Base-by-base conservation (phyloP, 208 protist species). In the Trypanosomatidae sp. region DNA sequence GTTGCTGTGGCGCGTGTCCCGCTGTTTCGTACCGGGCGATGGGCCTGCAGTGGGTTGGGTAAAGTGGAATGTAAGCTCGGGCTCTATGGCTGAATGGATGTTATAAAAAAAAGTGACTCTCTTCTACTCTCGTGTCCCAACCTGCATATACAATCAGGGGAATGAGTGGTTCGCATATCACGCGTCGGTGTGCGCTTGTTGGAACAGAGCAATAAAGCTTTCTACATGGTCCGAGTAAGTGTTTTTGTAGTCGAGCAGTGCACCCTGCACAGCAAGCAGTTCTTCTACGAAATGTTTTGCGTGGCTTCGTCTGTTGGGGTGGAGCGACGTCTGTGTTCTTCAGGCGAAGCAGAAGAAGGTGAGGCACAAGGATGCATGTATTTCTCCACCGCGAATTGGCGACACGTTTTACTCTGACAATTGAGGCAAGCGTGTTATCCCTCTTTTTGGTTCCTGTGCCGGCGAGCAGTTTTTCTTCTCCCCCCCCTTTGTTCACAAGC, bases 401-500 rank as follows among this genome's bases (percentile, higher is more conserved):
- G 39, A 65, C 10, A 13, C 36, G 8, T 6, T 47, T 13, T 65
- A 47, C 39, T 47, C 22, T 44, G 60, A 13, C 33, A 65, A 10
- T 47, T 9, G n/a, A 28, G 60, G 22, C 60, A 44, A 22, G 3
- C n/a, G 22, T 22, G 22, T 47, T 44, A 44, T 47, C 4, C 9
- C 10, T 8, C 12, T 44, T 44, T 65, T 65, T 65, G 2, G 44
- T 33, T 28, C 13, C 3, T 12, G 33, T 25, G 1, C n/a, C 1
- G 28, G 10, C 28, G 43, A 46, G 41, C 15, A 39, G 22, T 33
- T 52, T 53, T 43, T 43, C 7, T 46, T 17, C 36, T 0, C 9
- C 17, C n/a, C 17, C 36, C 60, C 59, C 58, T 53, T 56, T 69
- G 6, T 69, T 44, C 66, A 56, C 66, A 59, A 22, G 46, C 66